phyloP scores from a whole-genome alignment of 2,329 filamentous ascomycete genomes.

The Kalaharituber pfeilii region DNA sequence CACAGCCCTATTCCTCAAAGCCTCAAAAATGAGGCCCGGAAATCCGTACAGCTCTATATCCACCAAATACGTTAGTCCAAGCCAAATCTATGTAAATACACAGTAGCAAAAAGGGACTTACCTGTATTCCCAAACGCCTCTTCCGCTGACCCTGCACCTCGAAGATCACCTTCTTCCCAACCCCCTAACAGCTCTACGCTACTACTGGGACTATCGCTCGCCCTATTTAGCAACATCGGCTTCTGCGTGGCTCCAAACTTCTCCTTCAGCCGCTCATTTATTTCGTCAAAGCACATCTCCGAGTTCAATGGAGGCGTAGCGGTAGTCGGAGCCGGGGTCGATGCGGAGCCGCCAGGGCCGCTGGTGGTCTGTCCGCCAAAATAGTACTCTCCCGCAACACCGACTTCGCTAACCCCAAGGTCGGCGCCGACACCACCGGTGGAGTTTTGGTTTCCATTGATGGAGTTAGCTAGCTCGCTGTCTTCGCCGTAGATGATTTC shows the following conservation, averaged over 20 bases:
- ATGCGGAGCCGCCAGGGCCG: neutral
- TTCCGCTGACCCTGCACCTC: conserved; percentile 31
- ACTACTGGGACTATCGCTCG: conserved; percentile 80
- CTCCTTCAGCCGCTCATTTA: conserved; percentile 37
- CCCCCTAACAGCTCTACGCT: conserved; percentile 71
- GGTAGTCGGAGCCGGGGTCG: neutral
- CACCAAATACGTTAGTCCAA: neutral
- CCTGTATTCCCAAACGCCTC: conserved; percentile 26
- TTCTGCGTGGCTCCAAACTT: conserved; percentile 34
- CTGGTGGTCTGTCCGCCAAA: neutral
- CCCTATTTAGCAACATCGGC: conserved; percentile 69
- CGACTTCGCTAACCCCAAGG: conserved; percentile 5
- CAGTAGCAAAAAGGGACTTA: conserved; percentile 6
- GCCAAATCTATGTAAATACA: neutral
- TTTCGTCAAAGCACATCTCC: conserved; percentile 58
- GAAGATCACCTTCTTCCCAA: conserved; percentile 56
- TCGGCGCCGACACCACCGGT: neutral
- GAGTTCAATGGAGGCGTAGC: conserved; percentile 37
- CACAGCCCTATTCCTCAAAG: conserved; percentile 78
- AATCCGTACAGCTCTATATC: conserved; percentile 57
- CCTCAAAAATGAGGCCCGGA: conserved; percentile 86
- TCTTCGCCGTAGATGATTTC: conserved; percentile 14
- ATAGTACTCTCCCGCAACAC: neutral
- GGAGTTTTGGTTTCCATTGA: neutral
- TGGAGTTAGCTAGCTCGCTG: neutral